Percentiles rank a stretch among this genome's conserved stretches.
Evolutionary conservation across 345 rosid species (phyloP).

Genomic region (Excoecaria cochinchinensis): DNA sequence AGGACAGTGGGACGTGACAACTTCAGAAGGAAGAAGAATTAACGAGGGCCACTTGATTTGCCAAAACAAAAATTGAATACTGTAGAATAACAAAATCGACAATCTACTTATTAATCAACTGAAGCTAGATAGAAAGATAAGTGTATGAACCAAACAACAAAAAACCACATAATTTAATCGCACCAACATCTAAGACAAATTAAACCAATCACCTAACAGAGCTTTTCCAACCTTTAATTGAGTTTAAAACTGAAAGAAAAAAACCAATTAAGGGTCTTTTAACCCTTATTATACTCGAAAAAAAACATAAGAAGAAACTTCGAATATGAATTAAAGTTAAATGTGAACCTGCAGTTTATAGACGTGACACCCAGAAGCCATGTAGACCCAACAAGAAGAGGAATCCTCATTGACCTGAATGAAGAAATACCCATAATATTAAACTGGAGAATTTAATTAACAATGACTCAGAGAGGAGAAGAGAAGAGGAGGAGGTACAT

Average conservation of each 20-base stretch:
- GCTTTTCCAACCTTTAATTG: neutral
- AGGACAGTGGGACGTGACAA: neutral
- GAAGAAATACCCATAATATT: neutral
- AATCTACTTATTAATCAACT: too few species aligned
- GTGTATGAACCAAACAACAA: neutral
- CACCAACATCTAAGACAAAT: neutral
- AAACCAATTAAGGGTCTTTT: neutral
- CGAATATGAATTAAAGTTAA: neutral
- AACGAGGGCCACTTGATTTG: neutral
- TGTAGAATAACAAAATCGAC: too few species aligned
- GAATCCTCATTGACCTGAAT: constrained; percentile 43
- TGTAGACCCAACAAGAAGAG: constrained; percentile 53
- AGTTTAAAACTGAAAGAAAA: neutral
- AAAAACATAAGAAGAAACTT: neutral
- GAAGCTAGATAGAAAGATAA: neutral
- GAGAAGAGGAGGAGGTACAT: constrained; percentile 24
- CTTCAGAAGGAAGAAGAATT: neutral
- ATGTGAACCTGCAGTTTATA: constrained; percentile 47
- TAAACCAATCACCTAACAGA: neutral
- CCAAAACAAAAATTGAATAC: neutral
- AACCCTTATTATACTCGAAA: neutral
- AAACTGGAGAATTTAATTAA: neutral
- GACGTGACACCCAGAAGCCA: constrained; percentile 61
- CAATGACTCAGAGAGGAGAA: neutral
- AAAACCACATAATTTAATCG: neutral